A percentile compares a stretch with the other conserved stretches of the same genome.
Evolutionary conservation across 192 early-diverging fungal genomes (phyloP).

Genomic region (Rhizoclosmatium sp.): DNA sequence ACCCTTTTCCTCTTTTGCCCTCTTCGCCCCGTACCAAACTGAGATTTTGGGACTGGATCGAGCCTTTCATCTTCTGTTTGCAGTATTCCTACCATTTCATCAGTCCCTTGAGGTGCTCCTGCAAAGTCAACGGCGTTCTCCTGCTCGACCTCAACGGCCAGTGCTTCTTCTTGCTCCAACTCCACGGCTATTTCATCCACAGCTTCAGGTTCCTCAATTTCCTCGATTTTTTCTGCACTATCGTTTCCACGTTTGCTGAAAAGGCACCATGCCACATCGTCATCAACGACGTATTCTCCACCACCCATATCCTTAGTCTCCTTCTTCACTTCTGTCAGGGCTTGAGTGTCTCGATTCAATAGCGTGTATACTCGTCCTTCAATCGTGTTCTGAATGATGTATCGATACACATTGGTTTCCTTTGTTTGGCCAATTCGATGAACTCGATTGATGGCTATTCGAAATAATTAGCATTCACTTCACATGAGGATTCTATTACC

Average conservation of each 20-base stretch:
- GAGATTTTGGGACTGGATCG: neutral
- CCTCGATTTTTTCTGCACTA: neutral
- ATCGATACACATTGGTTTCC: conserved; percentile 58
- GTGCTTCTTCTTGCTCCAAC: conserved; percentile 5
- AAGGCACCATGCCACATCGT: conserved; percentile 14
- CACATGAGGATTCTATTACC: conserved; percentile 24
- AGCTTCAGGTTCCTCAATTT: neutral
- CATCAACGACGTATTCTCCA: conserved; percentile 42
- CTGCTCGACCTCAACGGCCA: neutral
- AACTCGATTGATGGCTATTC: conserved; percentile 55
- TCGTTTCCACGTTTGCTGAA: too few relatives aligned
- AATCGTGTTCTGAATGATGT: conserved; percentile 54
- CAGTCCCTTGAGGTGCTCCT: neutral
- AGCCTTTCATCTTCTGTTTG: neutral
- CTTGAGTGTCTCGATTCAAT: neutral
- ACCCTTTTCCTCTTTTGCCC: neutral
- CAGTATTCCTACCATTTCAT: neutral
- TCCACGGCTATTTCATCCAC: neutral
- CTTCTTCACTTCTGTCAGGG: neutral
- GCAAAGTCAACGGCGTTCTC: too few relatives aligned
- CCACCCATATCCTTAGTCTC: conserved; percentile 31
- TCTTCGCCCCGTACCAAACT: neutral
- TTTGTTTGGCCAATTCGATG: conserved; percentile 62
- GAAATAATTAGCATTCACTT: neutral
- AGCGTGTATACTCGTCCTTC: conserved; percentile 51